Base-by-base conservation (phyloP, 2,329 filamentous ascomycete species). In the Tolypocladium sp. region DNA sequence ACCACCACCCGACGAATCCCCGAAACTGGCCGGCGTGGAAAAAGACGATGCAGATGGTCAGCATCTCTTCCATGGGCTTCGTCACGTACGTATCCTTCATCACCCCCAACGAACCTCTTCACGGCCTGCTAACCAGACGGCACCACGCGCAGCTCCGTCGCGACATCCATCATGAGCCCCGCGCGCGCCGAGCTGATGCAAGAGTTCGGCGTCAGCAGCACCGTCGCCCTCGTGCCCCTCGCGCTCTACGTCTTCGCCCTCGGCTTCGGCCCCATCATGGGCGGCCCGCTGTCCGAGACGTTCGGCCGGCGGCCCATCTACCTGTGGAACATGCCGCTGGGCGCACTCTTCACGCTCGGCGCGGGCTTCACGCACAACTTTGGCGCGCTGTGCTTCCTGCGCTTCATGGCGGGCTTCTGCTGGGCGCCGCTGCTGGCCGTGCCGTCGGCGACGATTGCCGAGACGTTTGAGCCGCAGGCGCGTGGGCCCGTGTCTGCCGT, bases 221-320 rank as follows among this genome's bases (percentile, higher is more conserved):
- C 82, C 1, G 75, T 78, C 9, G 81, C 85, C 0, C 73, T 88
- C n/a, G 70, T 88, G 0, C 81, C 82, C 0, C 69, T 88, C 0
- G 80, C 85, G 0, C 68, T 86, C 7, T 89, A 85, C 67, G 79
- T 84, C 7, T 70, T 87, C 12, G 85, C 84, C 0, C 75, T 88
- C 0, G 82, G 74, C 3, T 73, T 86, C 20, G 85, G 85, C 0
- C 85, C 86, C 8, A 71, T 87, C 56, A 62, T 85, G 17, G 81
- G 81, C 12, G 83, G 84, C 0, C 85, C 84, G 0, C 65, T 86
- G 0, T 84, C 80, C 55, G 86, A 88, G 66, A 79, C 76, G 0
- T 70, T 81, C 40, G 85, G 86, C 2, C 75, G 86, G 1, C 74
- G 77, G 27, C 71, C 77, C 2, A 76, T 86, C 33, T 86, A 84